Base-by-base conservation (phyloP, 2,329 filamentous ascomycete genomes). In the Neofusicoccum sp. region DNA sequence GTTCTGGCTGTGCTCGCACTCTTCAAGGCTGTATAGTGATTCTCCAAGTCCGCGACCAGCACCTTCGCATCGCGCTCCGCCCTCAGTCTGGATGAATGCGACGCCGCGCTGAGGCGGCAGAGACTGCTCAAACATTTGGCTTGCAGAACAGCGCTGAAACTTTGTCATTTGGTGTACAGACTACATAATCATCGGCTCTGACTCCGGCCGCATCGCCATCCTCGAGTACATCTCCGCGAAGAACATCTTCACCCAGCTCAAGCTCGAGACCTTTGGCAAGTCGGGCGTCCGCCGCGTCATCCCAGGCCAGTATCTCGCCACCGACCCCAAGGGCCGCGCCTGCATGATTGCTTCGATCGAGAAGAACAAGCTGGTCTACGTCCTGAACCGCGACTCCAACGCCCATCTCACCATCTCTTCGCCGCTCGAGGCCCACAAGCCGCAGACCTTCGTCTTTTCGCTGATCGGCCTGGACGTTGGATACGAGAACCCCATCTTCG, bases 281-380 rank as follows among this genome's bases (percentile, higher is more conserved):
- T 98, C 95, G 6, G 96, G 95, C 38, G 86, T 98, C 58, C 88
- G 96, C 61, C 88, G 95, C 69, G 93, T 98, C 38, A 86, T 99
- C 45, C 95, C 96, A 2, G 95, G 96, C 63, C 92, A 99, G 75
- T 99, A 97, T 71, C 84, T 99, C 30, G 95, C 93, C 6, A 91
- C 91, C 57, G 95, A 99, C 71, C 95, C 95, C 30, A 96, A 96
- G 76, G 95, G 95, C 60, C 87, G 95, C 79, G 96, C 96, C 60
- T 96, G 93, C 72, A 83, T 99, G 72, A 90, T 98, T 63, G 92
- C 95, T 8, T 93, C 93, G 4, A 84, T 93, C 60, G 96, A 99
- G 79, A 99, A 99, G 84, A 99, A 98, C 80, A 99, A 99, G 80
- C 89, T 99, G 61, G 95, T 99, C 67, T 99, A 99, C 77, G 93